phyloP scores from a whole-genome alignment of 2,329 filamentous ascomycete genomes.

The Paramyrothecium sp. region DNA sequence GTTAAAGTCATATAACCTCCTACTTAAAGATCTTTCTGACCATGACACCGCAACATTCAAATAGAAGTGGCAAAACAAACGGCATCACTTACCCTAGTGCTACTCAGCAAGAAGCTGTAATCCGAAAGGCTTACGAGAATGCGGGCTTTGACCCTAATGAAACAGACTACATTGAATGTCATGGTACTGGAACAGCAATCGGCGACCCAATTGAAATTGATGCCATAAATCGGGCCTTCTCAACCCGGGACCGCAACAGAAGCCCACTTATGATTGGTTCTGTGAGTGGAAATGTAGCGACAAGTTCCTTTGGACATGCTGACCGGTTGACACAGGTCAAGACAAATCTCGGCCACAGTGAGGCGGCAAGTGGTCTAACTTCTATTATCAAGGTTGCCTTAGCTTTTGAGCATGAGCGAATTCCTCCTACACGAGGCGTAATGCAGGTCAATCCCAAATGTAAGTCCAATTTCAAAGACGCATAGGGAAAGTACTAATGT shows the following conservation, averaged over 20 bases:
- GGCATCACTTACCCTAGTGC: conserved; percentile 36
- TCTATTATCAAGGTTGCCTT: conserved; percentile 23
- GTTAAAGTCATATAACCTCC: too few relatives aligned
- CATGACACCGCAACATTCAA: too few relatives aligned
- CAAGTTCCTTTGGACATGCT: too few relatives aligned
- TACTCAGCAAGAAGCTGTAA: conserved; percentile 29
- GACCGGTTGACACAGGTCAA: too few relatives aligned
- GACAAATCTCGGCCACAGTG: conserved; percentile 23
- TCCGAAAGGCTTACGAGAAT: conserved; percentile 27
- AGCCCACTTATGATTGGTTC: too few relatives aligned
- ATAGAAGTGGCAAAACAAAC: conserved; percentile 34
- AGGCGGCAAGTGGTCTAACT: conserved; percentile 23
- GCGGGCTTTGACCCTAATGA: conserved; percentile 10
- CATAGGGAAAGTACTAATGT: too few relatives aligned
- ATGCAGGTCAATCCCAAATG: conserved; percentile 20
- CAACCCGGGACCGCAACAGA: background rate
- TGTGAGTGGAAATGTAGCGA: too few relatives aligned
- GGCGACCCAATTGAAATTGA: conserved; percentile 35
- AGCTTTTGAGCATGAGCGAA: conserved; percentile 21
- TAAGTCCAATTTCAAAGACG: too few relatives aligned
- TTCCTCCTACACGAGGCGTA: conserved; percentile 21
- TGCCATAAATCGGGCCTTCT: conserved; percentile 16
- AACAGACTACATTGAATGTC: conserved; percentile 6
- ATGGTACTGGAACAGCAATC: conserved; percentile 9
- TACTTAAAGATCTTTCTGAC: too few relatives aligned